phyloP scores from a whole-genome alignment of 2,329 filamentous ascomycete genomes.

The Coniosporium tulheliwenetii region DNA sequence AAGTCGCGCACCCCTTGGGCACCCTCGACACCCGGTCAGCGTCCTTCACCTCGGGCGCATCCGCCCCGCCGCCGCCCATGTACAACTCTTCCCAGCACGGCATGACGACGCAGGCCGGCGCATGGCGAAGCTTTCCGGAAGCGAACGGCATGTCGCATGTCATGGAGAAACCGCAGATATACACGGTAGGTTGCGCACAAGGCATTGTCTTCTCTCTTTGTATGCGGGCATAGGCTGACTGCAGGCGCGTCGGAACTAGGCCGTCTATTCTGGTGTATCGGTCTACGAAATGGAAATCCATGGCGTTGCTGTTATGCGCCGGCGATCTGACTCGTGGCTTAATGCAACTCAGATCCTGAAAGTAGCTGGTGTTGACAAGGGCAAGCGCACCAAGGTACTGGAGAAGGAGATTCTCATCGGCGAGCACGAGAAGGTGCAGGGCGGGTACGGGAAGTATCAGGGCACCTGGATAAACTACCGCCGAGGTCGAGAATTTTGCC shows the following conservation, averaged over 20 bases:
- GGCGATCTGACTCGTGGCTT: constrained; percentile 86
- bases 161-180: constrained; percentile 32
- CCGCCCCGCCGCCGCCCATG: constrained; percentile 11
- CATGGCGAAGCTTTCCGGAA: constrained; percentile 22
- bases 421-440: constrained; percentile 96
- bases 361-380: constrained; percentile 92
- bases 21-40: too few relatives aligned
- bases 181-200: constrained; percentile 22
- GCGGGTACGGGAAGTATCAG: constrained; percentile 97
- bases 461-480: constrained; percentile 97
- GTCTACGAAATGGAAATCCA: constrained; percentile 99
- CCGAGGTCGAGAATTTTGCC: constrained; percentile 81
- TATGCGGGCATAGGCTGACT: neutral
- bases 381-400: constrained; percentile 90
- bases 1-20: too few relatives aligned
- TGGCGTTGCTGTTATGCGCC: constrained; percentile 84
- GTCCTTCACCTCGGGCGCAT: constrained; percentile 5
- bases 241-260: constrained; percentile 26
- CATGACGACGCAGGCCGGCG: constrained; percentile 17
- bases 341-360: constrained; percentile 98
- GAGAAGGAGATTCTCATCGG: constrained; percentile 96
- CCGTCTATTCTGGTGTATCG: constrained; percentile 86
- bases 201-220: neutral
- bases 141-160: constrained; percentile 20
- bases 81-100: constrained; percentile 13